Conservation (phyloP, 2,329 filamentous ascomycete genomes). For the Fusarium denticulatum region DNA sequence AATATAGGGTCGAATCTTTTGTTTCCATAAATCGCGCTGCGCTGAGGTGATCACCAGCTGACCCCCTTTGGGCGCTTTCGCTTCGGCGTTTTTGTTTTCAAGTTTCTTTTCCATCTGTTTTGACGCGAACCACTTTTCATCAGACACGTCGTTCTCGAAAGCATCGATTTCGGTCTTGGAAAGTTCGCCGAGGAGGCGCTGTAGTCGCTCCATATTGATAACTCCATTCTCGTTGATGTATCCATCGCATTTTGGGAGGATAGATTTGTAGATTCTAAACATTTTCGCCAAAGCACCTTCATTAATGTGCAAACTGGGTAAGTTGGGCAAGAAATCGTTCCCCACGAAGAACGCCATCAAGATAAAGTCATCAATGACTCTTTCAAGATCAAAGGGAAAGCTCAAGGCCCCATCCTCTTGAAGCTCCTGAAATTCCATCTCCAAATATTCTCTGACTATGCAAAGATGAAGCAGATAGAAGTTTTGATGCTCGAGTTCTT, state of each 20-base stretch:
- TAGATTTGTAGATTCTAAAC: slow-evolving; percentile 95
- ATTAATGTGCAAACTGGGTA: slow-evolving; percentile 97
- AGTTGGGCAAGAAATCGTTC: slow-evolving; percentile 97
- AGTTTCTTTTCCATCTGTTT: slow-evolving; percentile 78
- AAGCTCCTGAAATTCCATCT: slow-evolving; percentile 95
- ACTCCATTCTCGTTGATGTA: slow-evolving; percentile 97
- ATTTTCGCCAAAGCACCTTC: slow-evolving; percentile 96
- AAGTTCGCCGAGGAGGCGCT: slow-evolving; percentile 81
- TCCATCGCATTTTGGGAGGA: slow-evolving; percentile 86
- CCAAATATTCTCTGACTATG: slow-evolving; percentile 96
- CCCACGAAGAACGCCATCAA: slow-evolving; percentile 99
- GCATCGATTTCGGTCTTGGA: slow-evolving; percentile 90
- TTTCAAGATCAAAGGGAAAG: slow-evolving; percentile 92
- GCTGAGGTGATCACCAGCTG: slow-evolving; percentile 79
- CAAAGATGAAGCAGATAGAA: slow-evolving; percentile 98
- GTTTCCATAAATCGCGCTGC: slow-evolving; percentile 84
- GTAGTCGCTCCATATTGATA: slow-evolving; percentile 86
- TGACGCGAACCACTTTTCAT: slow-evolving; percentile 90
- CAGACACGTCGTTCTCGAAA: slow-evolving; percentile 89
- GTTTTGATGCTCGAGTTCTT: slow-evolving; percentile 98
- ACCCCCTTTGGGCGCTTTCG: slow-evolving; percentile 62
- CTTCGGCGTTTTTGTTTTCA: slow-evolving; percentile 65
- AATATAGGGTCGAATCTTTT: slow-evolving; percentile 83
- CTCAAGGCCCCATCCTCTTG: slow-evolving; percentile 75
- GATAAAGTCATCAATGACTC: slow-evolving; percentile 98